phyloP scores from a whole-genome alignment of 306 rosid species.

The Ormosia emarginata region DNA sequence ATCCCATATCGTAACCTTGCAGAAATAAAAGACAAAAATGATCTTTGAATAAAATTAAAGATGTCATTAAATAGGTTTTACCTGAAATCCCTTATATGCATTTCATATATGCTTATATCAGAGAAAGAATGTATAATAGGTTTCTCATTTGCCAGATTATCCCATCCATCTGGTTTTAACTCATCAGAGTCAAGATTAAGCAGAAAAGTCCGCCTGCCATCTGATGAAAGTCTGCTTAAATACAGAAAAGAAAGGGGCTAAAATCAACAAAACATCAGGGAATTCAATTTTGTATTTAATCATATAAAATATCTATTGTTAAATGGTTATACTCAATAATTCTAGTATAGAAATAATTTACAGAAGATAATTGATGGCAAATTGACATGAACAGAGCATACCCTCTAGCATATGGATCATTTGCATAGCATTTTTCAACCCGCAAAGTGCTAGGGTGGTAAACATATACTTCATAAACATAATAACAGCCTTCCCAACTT shows the following conservation, averaged over 20 bases:
- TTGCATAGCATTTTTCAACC: slow-evolving; percentile 74
- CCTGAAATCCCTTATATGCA: slow-evolving; percentile 96
- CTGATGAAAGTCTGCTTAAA: slow-evolving; percentile 75
- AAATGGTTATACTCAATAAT: background rate
- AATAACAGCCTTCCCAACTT: slow-evolving; percentile 87
- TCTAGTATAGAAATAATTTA: slow-evolving; percentile 27
- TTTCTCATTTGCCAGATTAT: slow-evolving; percentile 64
- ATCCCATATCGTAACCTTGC: background rate
- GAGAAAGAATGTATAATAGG: slow-evolving; percentile 59
- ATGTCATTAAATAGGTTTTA: slow-evolving; percentile 15
- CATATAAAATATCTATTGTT: background rate
- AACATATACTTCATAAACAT: slow-evolving; percentile 78
- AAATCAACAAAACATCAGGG: background rate
- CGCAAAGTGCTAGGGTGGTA: slow-evolving; percentile 78
- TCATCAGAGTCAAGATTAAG: slow-evolving; percentile 53
- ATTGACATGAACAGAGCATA: slow-evolving; percentile 40
- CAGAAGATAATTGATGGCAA: slow-evolving; percentile 28
- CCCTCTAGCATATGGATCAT: slow-evolving; percentile 98
- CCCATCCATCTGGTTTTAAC: slow-evolving; percentile 84
- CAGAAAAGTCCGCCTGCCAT: slow-evolving; percentile 67
- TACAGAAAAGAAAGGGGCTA: slow-evolving; percentile 23
- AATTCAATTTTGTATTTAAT: background rate
- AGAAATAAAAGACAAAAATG: background rate
- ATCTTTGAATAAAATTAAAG: slow-evolving; percentile 7
- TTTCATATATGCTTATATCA: slow-evolving; percentile 86